Base-by-base conservation (phyloP, 768 basidiomycete species). In the Termitomyces sp. region DNA sequence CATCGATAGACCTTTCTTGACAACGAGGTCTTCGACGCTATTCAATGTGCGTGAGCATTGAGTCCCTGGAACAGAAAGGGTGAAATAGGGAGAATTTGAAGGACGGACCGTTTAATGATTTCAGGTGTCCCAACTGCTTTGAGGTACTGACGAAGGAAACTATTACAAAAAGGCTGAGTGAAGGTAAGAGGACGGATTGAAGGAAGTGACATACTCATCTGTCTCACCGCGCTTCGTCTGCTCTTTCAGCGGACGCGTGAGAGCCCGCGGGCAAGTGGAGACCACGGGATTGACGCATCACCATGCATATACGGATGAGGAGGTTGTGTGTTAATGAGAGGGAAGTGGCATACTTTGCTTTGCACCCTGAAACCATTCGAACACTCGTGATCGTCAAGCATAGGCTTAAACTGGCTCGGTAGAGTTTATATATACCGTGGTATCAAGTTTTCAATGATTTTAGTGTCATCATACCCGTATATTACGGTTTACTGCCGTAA, bases 271-370 rank as follows among this genome's bases (percentile, higher is more conserved):
- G 73, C 82, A 18, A 85, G 74, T 0, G 83, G 82, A 10, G 79
- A 82, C 83, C 84, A 86, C 0, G 83, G 82, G 50, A 85, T 83
- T 20, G 76, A 67, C 0, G 81, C 84, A 26, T 82, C 79, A 33
- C 81, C 81, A 41, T n/a, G 7, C 6, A 11, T 10, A 43, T 43
- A 9, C 3, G 4, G 20, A 43, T 43, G 41, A 5, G 20, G 20
- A n/a, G 8, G 3, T n/a, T n/a, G n/a, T n/a, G n/a, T n/a, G n/a
- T n/a, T n/a, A n/a, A n/a, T n/a, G n/a, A n/a, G n/a, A n/a, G n/a
- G n/a, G n/a, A n/a, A n/a, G n/a, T n/a, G n/a, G n/a, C n/a, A n/a
- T n/a, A n/a, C n/a, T n/a, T n/a, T n/a, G n/a, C n/a, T 28, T 6
- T 28, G 28, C 28, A 28, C 28, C 28, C 28, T 28, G 6, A 28